A percentile compares a stretch with the other conserved stretches of the same genome.
Conservation (phyloP, 306 rosid species). For the Cucumis hystrix region DNA sequence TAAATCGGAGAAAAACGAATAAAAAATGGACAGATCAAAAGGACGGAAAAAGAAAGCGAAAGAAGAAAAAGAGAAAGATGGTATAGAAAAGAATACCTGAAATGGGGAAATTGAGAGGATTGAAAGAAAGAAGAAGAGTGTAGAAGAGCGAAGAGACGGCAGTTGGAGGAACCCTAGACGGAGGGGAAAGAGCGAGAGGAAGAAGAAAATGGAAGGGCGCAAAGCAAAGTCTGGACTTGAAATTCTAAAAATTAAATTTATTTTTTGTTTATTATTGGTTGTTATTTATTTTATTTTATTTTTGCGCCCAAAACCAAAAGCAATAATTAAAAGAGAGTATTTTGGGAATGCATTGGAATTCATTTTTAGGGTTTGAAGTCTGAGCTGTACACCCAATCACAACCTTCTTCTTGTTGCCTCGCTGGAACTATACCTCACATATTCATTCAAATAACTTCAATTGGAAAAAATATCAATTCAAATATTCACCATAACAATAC, state of each 20-base stretch:
- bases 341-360: not conserved
- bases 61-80: not conserved
- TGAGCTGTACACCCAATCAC: not conserved
- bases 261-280: not conserved
- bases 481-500: no score
- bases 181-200: not conserved
- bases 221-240: conserved; percentile 7
- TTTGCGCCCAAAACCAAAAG: not conserved
- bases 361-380: conserved; percentile 1
- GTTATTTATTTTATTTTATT: no score
- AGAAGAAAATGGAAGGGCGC: conserved; percentile 5
- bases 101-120: not conserved
- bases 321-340: not conserved
- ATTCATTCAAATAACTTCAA: no score
- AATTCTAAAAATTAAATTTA: not conserved
- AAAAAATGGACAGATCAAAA: not conserved
- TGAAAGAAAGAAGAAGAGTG: not conserved
- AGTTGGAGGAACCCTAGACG: not conserved
- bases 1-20: not conserved
- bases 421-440: not conserved
- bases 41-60: not conserved
- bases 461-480: no score
- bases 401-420: not conserved
- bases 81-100: not conserved
- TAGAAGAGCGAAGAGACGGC: not conserved